These are phyloP conservation scores for Apophysomyces ossiformis DNA, from an alignment of 371 early-diverging fungal genomes.

Conservation along the genomic window DNA sequence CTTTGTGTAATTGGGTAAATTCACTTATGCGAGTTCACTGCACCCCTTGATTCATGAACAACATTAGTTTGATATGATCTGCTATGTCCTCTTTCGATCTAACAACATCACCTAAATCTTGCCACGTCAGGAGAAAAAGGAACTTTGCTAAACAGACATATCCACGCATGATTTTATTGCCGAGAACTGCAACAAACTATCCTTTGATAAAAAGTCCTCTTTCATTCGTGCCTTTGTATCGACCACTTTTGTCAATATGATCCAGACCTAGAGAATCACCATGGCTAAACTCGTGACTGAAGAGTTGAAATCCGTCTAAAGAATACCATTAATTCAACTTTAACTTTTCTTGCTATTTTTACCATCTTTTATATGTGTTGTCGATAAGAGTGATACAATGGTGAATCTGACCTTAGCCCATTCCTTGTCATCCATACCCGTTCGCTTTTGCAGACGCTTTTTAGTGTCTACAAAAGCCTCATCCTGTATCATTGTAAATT, in stretches of 20 bases:
- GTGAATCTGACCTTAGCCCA: constrained; percentile 69
- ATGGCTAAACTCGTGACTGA: constrained; percentile 29
- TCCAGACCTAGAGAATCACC: constrained; percentile 65
- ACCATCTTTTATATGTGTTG: constrained; percentile 38
- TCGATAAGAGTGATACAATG: constrained; percentile 27
- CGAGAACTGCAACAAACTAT: neutral
- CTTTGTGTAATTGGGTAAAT: no score
- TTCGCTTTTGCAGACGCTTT: constrained; percentile 61
- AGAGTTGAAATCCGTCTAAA: constrained; percentile 3
- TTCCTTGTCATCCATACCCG: constrained; percentile 79
- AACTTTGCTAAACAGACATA: neutral
- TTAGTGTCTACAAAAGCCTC: constrained; percentile 71
- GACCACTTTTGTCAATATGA: constrained; percentile 60
- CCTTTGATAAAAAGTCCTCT: constrained; percentile 9
- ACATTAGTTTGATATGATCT: no score
- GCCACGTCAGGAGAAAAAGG: neutral
- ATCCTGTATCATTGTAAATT: constrained; percentile 29
- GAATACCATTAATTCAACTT: neutral
- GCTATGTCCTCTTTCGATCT: no score
- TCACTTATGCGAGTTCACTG: no score
- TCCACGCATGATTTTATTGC: neutral
- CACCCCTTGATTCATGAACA: no score
- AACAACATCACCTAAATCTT: no score
- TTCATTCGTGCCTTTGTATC: constrained; percentile 11
- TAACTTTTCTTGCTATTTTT: constrained; percentile 11